Evolutionary conservation across 2,329 filamentous ascomycete genomes (phyloP).

Genomic region (Ustilaginoidea virens): DNA sequence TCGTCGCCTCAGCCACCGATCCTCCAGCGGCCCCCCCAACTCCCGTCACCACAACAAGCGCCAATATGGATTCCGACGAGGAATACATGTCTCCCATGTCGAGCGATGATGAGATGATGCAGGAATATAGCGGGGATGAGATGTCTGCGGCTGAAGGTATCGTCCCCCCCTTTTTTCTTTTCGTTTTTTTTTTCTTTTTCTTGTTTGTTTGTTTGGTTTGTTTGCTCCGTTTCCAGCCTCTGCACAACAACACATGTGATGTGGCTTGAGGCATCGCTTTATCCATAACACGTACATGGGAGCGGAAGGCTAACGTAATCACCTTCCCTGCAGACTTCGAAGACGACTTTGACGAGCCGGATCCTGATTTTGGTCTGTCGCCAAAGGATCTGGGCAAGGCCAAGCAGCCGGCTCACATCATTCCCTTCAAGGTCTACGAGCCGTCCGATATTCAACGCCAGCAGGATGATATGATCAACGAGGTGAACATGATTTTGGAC

Average conservation of each 20-base stretch:
- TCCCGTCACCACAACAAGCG: slow-evolving; percentile 35
- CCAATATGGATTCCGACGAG: slow-evolving; percentile 86
- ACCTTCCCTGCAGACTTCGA: slow-evolving; percentile 32
- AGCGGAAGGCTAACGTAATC: no score
- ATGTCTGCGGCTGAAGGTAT: slow-evolving; percentile 37
- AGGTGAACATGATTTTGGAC: slow-evolving; percentile 83
- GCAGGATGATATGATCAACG: slow-evolving; percentile 72
- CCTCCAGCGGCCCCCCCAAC: slow-evolving; percentile 36
- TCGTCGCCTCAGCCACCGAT: slow-evolving; percentile 37
- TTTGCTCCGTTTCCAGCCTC: no score
- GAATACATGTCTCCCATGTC: slow-evolving; percentile 79
- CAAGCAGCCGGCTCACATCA: slow-evolving; percentile 62
- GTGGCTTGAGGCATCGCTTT: no score
- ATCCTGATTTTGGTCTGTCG: slow-evolving; percentile 35
- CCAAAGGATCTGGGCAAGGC: slow-evolving; percentile 53
- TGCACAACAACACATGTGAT: no score
- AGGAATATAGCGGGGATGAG: slow-evolving; percentile 66
- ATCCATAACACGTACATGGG: no score
- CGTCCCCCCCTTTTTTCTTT: slow-evolving; percentile 5
- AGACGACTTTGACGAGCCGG: slow-evolving; percentile 39
- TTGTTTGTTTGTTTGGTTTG: neutral
- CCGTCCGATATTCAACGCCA: slow-evolving; percentile 71
- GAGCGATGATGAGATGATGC: slow-evolving; percentile 56
- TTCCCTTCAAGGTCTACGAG: slow-evolving; percentile 68
- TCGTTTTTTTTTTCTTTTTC: slow-evolving; percentile 3